These are phyloP conservation scores for Cyclotella cryptica DNA, from an alignment of 108 stramenopile genomes.

Conservation along the genomic window DNA sequence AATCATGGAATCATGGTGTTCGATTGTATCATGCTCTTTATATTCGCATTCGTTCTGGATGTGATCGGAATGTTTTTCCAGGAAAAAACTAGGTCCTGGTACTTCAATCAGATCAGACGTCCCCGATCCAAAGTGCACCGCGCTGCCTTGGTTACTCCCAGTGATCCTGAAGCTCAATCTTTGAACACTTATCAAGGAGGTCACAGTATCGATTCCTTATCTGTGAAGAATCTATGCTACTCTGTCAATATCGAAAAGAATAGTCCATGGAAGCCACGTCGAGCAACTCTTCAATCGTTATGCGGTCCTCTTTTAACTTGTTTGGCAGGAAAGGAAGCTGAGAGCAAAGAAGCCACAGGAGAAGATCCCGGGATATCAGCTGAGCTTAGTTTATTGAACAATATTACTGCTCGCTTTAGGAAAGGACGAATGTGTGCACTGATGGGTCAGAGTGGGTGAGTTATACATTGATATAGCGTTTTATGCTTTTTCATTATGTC, in stretches of 20 bases:
- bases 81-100: conserved; percentile 39
- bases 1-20: conserved; percentile 46
- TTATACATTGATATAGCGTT: not conserved
- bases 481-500: not conserved
- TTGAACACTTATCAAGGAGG: not conserved
- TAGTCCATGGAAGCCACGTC: conserved; percentile 15
- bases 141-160: not conserved
- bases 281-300: conserved; percentile 6
- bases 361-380: conserved; percentile 9
- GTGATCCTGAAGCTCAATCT: conserved; percentile 27
- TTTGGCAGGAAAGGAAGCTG: conserved; percentile 3
- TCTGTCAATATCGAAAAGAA: conserved; percentile 29
- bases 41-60: conserved; percentile 50
- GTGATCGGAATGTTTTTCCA: conserved; percentile 27
- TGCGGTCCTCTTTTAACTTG: conserved; percentile 18
- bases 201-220: conserved; percentile 6
- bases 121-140: conserved; percentile 21
- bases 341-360: not conserved
- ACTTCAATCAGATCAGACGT: conserved; percentile 47
- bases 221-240: conserved; percentile 32
- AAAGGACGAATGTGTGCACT: conserved; percentile 38
- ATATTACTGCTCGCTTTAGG: conserved; percentile 27
- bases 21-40: conserved; percentile 46
- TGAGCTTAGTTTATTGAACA: conserved; percentile 20
- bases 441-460: conserved; percentile 10